Evolutionary conservation across 2,329 filamentous ascomycete genomes (phyloP), one percentile per base, ranked within the genome.

Genomic region (Fusarium sp.): DNA sequence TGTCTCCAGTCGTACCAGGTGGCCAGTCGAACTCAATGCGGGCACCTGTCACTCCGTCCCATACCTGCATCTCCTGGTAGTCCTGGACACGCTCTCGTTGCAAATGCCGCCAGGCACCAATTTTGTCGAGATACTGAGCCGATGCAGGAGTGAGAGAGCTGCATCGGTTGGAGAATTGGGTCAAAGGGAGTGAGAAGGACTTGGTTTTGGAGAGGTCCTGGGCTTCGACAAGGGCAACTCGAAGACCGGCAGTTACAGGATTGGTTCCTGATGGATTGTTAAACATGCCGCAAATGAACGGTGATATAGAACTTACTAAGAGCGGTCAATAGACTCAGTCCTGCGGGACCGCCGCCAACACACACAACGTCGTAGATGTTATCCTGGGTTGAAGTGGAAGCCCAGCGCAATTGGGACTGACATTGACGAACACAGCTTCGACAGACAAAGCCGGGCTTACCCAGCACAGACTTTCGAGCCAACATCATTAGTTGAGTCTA

Each of bases 41-140:
- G 35, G 94, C 93, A 62, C 90, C 94, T 39, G 92, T 93, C 58
- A 97, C 89, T 66, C 95, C 97, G 79, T 99, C 96, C 96, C 97
- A 99, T 31, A 98, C 96, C 79, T 97, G 92, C 96, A 99, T 99
- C 74, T 95, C 92, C 63, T 97, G 91, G 79, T 98, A 99, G 2
- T 90, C 87, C 82, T 98, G 94, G 33, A 96, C 88, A 31, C 96
- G 89, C 8, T 88, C 84, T 41, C 85, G 82, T 71, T 92, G 86
- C 64, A 98, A 83, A 76, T 97, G 89, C 9, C 85, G 77, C 96
- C 95, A 98, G 49, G 92, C 94, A 35, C 95, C 96, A 64, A 97
- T 96, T 7, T 86, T 84, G 76, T 93, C 86, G 68, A 98, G 86
- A 75, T 96, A 98, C 6, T 85, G 86, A n/a, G 93, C 91, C 1